Evolutionary conservation across 768 basidiomycete species (phyloP).

Genomic region (Gelatoporia subvermispora): DNA sequence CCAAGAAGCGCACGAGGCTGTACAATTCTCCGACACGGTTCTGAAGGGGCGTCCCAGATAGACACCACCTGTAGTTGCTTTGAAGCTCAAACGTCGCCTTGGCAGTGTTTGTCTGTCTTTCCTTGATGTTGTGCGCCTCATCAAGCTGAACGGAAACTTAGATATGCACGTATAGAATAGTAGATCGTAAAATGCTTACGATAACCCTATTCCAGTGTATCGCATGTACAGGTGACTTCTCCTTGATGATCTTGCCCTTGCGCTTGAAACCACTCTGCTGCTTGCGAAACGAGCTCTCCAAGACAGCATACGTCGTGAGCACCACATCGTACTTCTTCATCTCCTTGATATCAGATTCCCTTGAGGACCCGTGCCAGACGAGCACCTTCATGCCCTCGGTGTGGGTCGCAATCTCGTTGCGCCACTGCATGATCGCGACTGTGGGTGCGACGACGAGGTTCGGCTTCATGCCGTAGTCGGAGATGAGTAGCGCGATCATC

Average conservation of each 20-base stretch:
- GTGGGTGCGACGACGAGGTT: conserved; percentile 86
- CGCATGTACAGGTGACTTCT: conserved; percentile 79
- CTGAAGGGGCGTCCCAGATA: conserved; percentile 94
- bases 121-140: conserved; percentile 98
- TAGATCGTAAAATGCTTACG: conserved; percentile 35
- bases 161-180: neutral
- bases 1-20: conserved; percentile 87
- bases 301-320: conserved; percentile 80
- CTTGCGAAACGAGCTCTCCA: conserved; percentile 90
- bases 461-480: conserved; percentile 63
- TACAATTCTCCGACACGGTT: conserved; percentile 99
- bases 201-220: conserved; percentile 83
- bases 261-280: conserved; percentile 91
- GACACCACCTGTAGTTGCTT: conserved; percentile 84
- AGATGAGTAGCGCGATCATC: conserved; percentile 84
- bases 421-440: conserved; percentile 76
- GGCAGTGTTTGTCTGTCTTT: conserved; percentile 89
- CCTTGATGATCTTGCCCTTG: conserved; percentile 78
- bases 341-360: conserved; percentile 61
- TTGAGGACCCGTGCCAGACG: conserved; percentile 86
- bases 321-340: conserved; percentile 87
- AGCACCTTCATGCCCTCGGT: conserved; percentile 80
- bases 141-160: conserved; percentile 53
- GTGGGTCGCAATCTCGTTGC: conserved; percentile 85
- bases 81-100: conserved; percentile 92